Base-by-base conservation (phyloP, 2,329 filamentous ascomycete species). In the Aspergillus tubingensis region DNA sequence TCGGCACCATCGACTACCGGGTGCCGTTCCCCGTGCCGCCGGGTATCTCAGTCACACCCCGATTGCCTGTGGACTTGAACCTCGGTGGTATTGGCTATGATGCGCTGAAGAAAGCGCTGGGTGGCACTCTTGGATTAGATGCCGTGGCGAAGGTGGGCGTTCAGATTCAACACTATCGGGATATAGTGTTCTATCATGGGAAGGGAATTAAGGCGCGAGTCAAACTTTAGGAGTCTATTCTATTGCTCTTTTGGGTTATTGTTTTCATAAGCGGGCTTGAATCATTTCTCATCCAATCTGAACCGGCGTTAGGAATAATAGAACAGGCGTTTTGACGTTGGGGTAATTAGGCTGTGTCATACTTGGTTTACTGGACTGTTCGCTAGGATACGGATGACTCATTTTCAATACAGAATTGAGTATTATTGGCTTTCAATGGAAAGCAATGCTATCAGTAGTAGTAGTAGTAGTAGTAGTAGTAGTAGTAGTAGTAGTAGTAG, bases 61-160 rank as follows among this genome's bases (percentile, higher is more conserved):
- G 84, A 59, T 73, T 99, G 44, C 93, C 94, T 0, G 94, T 98
- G 0, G 83, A 89, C 43, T 94, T 93, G 89, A 88, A 86, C 36
- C 72, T 92, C 17, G 88, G 86, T 13, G 88, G 87, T 13, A 86
- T 96, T 10, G 95, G 94, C 2, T 96, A 94, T 68, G 91, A 92
- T 43, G 91, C 91, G 55, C 82, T 98, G 13, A 86, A 82, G 68
- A 87, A 88, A 67, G 94, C 94, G 10, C 76, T 98, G 0, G 94
- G 94, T 0, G 93, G 94, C 0, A 83, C 81, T 23, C 76, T 98
- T 66, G 90, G 90, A 75, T 77, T 98, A 61, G 90, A 92, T 76
- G 91, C 92, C 1, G 82, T 83, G 67, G 95, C 93, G 1, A 81
- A 87, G 44, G 90, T 96, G 1, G 88, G 87, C 0, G 81, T 98